Evolutionary conservation across 352 stramenopile genomes (phyloP).

Genomic region (Phytopythium sindhum): DNA sequence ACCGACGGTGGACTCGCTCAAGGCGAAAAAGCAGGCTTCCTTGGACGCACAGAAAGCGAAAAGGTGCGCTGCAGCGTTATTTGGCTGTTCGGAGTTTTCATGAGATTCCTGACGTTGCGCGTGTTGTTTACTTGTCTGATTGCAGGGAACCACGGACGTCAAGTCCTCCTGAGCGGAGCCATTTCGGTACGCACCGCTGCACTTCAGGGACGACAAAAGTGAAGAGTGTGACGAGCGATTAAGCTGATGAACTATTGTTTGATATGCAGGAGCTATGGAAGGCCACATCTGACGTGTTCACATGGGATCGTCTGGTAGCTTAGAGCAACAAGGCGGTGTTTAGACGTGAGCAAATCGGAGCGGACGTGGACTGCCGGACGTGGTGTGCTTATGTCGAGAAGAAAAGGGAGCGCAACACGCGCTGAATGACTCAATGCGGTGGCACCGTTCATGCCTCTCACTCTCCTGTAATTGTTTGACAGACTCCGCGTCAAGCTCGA

Average conservation of each 20-base stretch:
- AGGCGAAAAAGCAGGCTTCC: slow-evolving; percentile 51
- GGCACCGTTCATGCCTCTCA: neutral
- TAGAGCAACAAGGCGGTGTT: neutral
- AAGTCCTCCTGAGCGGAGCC: slow-evolving; percentile 6
- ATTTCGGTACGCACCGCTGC: neutral
- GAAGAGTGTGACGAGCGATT: neutral
- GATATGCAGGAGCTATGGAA: slow-evolving; percentile 46
- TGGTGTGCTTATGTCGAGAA: neutral
- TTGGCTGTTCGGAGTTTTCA: neutral
- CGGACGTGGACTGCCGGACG: neutral
- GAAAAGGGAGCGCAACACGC: neutral
- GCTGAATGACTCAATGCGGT: neutral
- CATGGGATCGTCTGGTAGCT: too few relatives aligned
- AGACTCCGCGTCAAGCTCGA: neutral
- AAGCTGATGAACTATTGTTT: neutral
- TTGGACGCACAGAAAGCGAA: slow-evolving; percentile 36
- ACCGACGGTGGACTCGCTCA: slow-evolving; percentile 59
- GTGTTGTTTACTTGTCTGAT: neutral
- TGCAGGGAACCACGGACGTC: neutral
- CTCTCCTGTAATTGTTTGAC: too few relatives aligned
- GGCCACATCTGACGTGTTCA: slow-evolving; percentile 42
- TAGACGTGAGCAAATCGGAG: neutral
- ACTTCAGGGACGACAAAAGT: neutral
- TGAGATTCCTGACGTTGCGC: neutral
- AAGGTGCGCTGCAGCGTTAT: slow-evolving; percentile 12